These are phyloP conservation scores for Cutaneotrichosporon sp. DNA, from an alignment of 1,284 basidiomycete genomes.

Conservation along the genomic window DNA sequence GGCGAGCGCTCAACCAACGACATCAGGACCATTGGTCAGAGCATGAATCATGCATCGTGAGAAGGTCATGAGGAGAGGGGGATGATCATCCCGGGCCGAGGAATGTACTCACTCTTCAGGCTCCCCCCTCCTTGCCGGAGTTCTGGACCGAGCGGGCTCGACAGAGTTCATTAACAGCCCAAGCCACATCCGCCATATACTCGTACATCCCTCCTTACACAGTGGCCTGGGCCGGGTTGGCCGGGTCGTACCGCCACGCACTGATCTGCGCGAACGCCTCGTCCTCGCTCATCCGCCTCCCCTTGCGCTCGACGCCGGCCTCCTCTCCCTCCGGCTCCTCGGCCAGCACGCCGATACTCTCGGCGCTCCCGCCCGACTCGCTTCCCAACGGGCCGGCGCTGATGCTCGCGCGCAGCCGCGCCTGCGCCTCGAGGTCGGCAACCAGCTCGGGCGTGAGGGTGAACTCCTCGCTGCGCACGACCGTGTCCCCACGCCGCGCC, in stretches of 20 bases:
- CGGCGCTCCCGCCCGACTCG: background rate
- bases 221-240: background rate
- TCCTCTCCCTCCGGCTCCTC: background rate
- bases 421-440: background rate
- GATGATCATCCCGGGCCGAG: too few species aligned
- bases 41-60: too few species aligned
- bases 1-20: too few species aligned
- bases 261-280: background rate
- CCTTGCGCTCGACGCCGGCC: background rate
- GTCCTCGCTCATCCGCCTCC: background rate
- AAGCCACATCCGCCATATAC: too few species aligned
- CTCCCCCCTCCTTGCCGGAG: too few species aligned
- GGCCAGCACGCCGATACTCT: background rate
- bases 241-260: conserved; percentile 4
- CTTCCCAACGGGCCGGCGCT: background rate
- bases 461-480: conserved; percentile 1
- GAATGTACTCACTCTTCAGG: too few species aligned
- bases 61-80: too few species aligned
- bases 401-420: background rate
- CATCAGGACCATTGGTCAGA: too few species aligned
- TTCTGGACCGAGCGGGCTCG: too few species aligned
- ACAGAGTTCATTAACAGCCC: too few species aligned
- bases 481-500: background rate
- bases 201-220: background rate
- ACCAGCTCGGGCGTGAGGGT: background rate